A percentile compares a stretch with the other conserved stretches of the same genome.
These are phyloP conservation scores for Microdochium trichocladiopsis DNA, from an alignment of 2,329 filamentous ascomycete species.

Conservation along the genomic window DNA sequence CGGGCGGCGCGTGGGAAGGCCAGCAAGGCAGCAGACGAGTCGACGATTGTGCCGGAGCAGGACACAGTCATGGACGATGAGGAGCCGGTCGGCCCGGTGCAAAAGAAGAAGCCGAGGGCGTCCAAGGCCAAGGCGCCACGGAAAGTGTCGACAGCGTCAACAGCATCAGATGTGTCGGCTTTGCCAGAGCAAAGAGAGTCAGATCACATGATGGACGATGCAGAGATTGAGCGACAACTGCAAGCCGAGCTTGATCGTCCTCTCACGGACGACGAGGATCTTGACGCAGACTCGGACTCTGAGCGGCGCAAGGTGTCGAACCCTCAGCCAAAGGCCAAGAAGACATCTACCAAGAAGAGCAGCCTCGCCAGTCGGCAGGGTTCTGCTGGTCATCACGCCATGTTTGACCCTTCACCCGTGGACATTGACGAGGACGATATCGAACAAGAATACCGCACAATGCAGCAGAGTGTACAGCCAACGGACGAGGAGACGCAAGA, in stretches of 20 bases:
- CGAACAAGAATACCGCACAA: conserved; percentile 41
- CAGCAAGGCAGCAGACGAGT: conserved; percentile 35
- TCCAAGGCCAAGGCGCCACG: conserved; percentile 32
- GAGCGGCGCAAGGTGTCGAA: conserved; percentile 28
- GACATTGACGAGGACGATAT: conserved; percentile 39
- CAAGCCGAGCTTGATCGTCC: conserved; percentile 57
- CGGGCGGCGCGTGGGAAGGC: conserved; percentile 43
- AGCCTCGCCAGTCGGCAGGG: conserved; percentile 19
- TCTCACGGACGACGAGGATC: conserved; percentile 44
- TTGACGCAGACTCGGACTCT: conserved; percentile 37
- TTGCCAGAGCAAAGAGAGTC: conserved; percentile 15
- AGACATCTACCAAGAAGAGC: conserved; percentile 17
- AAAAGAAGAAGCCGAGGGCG: conserved; percentile 34
- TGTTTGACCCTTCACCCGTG: conserved; percentile 42
- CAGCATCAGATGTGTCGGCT: conserved; percentile 19
- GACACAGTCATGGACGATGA: conserved; percentile 33
- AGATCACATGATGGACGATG: conserved; percentile 47
- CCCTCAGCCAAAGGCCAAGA: conserved; percentile 19
- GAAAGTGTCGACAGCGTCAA: conserved; percentile 43
- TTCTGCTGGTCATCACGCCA: conserved; percentile 31
- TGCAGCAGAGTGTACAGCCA: conserved; percentile 38
- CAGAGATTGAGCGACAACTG: conserved; percentile 59
- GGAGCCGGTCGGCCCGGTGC: conserved; percentile 13
- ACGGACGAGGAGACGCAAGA: conserved; percentile 18
- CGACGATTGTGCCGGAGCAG: conserved; percentile 25